Conservation (phyloP, 768 basidiomycete genomes). For the Lentinula detonsa region DNA sequence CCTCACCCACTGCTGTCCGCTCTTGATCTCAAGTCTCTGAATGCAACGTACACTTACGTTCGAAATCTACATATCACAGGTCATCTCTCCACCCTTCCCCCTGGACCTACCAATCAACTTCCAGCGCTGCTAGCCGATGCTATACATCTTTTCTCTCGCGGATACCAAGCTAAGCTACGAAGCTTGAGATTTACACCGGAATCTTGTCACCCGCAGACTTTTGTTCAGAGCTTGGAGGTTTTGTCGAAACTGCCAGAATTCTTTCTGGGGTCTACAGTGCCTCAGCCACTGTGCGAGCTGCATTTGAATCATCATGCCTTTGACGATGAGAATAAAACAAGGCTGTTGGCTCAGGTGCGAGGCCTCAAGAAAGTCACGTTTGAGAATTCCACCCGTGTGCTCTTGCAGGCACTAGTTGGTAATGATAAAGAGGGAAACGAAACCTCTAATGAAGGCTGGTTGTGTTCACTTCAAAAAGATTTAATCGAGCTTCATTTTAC, state of each 20-base stretch:
- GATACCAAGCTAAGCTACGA: background rate
- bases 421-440: slow-evolving; percentile 16
- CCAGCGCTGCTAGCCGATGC: slow-evolving; percentile 10
- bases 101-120: slow-evolving; percentile 9
- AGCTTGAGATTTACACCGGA: slow-evolving; percentile 4
- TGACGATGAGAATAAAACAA: background rate
- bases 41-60: slow-evolving; percentile 29
- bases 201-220: slow-evolving; percentile 3
- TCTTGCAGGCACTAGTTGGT: slow-evolving; percentile 5
- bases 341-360: background rate
- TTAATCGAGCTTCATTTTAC: slow-evolving; percentile 35
- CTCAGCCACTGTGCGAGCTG: background rate
- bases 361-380: slow-evolving; percentile 6
- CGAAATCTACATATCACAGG: slow-evolving; percentile 38
- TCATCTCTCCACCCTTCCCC: slow-evolving; percentile 9
- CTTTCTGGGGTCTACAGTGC: background rate
- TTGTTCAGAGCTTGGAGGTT: slow-evolving; percentile 4
- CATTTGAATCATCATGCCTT: slow-evolving; percentile 6
- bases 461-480: slow-evolving; percentile 24
- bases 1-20: background rate
- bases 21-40: background rate
- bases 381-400: slow-evolving; percentile 1
- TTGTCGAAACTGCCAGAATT: background rate
- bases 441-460: slow-evolving; percentile 21
- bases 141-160: slow-evolving; percentile 8